Base-by-base conservation (phyloP, 2,329 filamentous ascomycete genomes). In the Phyllosticta citriasiana region DNA sequence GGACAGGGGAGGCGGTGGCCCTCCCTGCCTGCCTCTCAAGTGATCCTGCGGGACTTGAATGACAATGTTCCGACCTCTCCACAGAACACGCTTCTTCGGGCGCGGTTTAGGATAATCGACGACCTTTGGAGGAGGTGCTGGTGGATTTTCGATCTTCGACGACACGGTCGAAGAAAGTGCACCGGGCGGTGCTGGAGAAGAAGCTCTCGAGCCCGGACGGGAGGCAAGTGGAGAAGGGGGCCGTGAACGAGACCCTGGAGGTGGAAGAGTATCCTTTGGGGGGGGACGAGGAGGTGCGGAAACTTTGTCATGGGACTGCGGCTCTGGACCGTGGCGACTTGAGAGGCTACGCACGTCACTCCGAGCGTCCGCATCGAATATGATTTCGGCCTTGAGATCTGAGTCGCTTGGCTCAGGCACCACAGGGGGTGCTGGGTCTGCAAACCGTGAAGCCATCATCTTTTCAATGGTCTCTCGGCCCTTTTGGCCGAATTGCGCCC, bases 31-130 rank as follows among this genome's bases (percentile, higher is more conserved):
- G n/a, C 73, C 73, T 62, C 73, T 61, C 8, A 74, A 74, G 55
- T 77, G 72, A 54, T 77, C 70, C 27, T 70, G 70, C 1, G 77
- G 76, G 52, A 80, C 75, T 25, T 71, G 74, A 27, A 80, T 76
- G 56, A 77, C 68, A 62, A 77, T 78, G 50, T 72, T 75, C 64
- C 76, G 78, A 53, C 77, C 76, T 56, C 74, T 76, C 69, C 77
- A 78, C 63, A 73, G 69, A 60, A 79, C 67, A 63, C 74, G 75
- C 67, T 77, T 79, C 63, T 73, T 76, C 50, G 55, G 59, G 9
- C 59, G 47, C 16, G 14, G 35, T 58, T 57, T 60, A 16, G 51
- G 47, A 10, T 22, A 22, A 6, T 60, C 58, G 16, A 22, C 30
- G 26, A 51, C 50, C 50, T 27, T 57, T 14, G 27, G 52, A 27